Conservation (phyloP, 2,329 filamentous ascomycete genomes). For the Fusarium floridanum region DNA sequence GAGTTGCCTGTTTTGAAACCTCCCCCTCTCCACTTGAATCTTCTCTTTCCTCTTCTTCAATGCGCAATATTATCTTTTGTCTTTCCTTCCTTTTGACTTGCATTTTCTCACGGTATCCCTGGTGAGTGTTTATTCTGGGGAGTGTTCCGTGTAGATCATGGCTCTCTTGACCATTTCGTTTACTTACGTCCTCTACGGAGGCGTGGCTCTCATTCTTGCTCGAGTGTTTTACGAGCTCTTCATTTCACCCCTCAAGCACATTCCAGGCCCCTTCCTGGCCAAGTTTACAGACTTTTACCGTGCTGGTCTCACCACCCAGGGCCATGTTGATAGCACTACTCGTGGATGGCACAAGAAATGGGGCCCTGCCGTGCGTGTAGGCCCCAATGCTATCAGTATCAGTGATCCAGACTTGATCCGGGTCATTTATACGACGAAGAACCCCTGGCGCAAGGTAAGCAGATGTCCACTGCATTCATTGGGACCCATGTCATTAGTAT, state of each 20-base stretch:
- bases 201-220: slow-evolving; percentile 15
- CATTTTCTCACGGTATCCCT: neutral
- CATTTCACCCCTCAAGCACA: slow-evolving; percentile 27
- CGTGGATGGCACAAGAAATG: slow-evolving; percentile 33
- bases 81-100: slow-evolving; percentile 3
- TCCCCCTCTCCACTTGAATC: neutral
- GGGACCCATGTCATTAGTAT: neutral
- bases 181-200: slow-evolving; percentile 10
- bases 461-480: too few relatives aligned
- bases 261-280: slow-evolving; percentile 21
- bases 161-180: slow-evolving; percentile 3
- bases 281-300: slow-evolving; percentile 37
- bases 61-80: neutral
- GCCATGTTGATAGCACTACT: slow-evolving; percentile 24
- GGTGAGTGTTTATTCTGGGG: neutral
- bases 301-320: slow-evolving; percentile 20
- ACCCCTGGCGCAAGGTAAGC: slow-evolving; percentile 36
- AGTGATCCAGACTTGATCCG: slow-evolving; percentile 33
- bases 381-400: slow-evolving; percentile 34
- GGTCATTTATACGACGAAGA: slow-evolving; percentile 32
- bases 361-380: slow-evolving; percentile 31
- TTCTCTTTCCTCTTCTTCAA: slow-evolving; percentile 1
- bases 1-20: neutral
- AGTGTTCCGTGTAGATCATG: slow-evolving; percentile 26
- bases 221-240: slow-evolving; percentile 27